phyloP scores from a whole-genome alignment of 139 green algal genomes.

The Chlamydomonas asymmetrica region DNA sequence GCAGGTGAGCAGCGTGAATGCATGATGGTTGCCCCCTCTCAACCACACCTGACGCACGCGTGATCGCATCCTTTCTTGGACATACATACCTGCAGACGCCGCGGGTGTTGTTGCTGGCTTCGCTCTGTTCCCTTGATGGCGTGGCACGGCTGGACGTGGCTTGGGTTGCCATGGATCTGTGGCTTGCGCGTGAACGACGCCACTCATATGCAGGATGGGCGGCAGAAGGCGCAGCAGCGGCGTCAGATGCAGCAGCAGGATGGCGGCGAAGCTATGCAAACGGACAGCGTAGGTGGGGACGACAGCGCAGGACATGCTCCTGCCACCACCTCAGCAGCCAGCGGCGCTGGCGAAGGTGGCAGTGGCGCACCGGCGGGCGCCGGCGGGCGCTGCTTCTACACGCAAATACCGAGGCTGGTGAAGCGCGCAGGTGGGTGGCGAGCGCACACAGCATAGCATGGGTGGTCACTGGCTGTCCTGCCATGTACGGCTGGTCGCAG shows the following conservation, averaged over 20 bases:
- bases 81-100: neutral
- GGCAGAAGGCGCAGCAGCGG: slow-evolving; percentile 3
- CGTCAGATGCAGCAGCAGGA: slow-evolving; percentile 21
- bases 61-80: slow-evolving; percentile 5
- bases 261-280: too few species aligned
- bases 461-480: neutral
- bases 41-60: too few species aligned
- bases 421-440: slow-evolving; percentile 37
- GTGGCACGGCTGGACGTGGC: too few species aligned
- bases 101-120: neutral
- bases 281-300: too few species aligned
- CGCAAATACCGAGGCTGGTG: slow-evolving; percentile 58
- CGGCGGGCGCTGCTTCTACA: slow-evolving; percentile 68
- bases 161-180: neutral
- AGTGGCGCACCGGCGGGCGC: neutral
- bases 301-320: too few species aligned
- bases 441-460: neutral
- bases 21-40: too few species aligned
- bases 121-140: too few species aligned
- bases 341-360: slow-evolving; percentile 2
- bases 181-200: neutral
- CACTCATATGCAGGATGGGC: slow-evolving; percentile 17
- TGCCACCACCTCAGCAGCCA: too few species aligned
- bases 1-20: slow-evolving; percentile 29
- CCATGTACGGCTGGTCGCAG: neutral